Evolutionary conservation across 257 asterid species (phyloP).

Genomic region (Solanum habrochaites): DNA sequence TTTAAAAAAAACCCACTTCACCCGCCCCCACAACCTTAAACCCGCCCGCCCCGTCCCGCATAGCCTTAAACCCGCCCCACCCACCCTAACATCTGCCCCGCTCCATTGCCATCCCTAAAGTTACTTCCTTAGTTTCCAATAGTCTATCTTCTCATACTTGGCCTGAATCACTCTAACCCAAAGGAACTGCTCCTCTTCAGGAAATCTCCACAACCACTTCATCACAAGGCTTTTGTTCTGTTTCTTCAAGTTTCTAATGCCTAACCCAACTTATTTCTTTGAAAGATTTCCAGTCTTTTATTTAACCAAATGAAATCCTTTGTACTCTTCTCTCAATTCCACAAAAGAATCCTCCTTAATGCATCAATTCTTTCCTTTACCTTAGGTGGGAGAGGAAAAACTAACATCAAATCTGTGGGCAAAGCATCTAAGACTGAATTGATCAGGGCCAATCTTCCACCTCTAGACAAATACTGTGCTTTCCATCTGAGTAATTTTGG

Average conservation of each 20-base stretch:
- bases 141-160: not conserved
- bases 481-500: not conserved
- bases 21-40: not conserved
- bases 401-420: not conserved
- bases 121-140: not conserved
- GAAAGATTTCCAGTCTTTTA: not conserved
- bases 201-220: not conserved
- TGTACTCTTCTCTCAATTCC: not conserved
- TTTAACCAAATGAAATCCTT: not conserved
- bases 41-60: not conserved
- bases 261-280: not conserved
- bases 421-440: not conserved
- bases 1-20: too few relatives aligned
- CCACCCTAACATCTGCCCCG: not conserved
- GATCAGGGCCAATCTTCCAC: not conserved
- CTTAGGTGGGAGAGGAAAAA: not conserved
- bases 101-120: not conserved
- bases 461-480: not conserved
- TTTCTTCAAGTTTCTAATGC: not conserved
- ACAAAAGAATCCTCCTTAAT: not conserved
- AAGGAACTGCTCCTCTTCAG: not conserved
- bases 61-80: not conserved
- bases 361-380: not conserved
- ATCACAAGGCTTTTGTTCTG: not conserved
- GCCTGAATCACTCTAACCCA: not conserved